Conservation (phyloP, 768 basidiomycete genomes). For the Mycena epipterygia region DNA sequence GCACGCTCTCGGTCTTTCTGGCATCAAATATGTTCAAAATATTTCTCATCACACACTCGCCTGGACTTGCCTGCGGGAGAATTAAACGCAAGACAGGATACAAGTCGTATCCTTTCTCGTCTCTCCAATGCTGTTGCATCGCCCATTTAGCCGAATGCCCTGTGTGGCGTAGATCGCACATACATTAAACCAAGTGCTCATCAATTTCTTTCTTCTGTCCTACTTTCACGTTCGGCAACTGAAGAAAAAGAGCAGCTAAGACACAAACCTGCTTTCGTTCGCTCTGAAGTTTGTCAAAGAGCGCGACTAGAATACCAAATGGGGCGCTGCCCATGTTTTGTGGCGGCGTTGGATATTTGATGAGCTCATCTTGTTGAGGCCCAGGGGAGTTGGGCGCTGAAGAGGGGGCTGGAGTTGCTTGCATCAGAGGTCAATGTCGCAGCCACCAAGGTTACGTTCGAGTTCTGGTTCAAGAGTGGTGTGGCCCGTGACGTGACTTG, state of each 20-base stretch:
- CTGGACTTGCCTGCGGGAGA: conserved; percentile 80
- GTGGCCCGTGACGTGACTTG: neutral
- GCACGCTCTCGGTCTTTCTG: conserved; percentile 96
- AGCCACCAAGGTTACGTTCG: neutral
- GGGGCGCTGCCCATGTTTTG: conserved; percentile 78
- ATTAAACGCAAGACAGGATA: conserved; percentile 92
- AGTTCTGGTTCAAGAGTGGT: neutral
- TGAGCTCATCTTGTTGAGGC: conserved; percentile 44
- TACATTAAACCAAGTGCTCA: conserved; percentile 89
- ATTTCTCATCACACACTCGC: conserved; percentile 4
- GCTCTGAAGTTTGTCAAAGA: conserved; percentile 82
- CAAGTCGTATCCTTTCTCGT: conserved; percentile 87
- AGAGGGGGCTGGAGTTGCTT: conserved; percentile 78
- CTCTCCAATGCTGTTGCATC: conserved; percentile 81
- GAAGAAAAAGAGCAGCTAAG: neutral
- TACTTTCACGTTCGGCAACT: conserved; percentile 72
- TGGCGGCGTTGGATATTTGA: conserved; percentile 67
- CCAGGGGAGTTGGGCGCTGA: conserved; percentile 65
- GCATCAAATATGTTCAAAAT: neutral
- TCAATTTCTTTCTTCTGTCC: conserved; percentile 76
- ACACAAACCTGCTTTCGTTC: conserved; percentile 69
- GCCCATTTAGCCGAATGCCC: conserved; percentile 29
- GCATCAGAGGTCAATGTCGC: conserved; percentile 56
- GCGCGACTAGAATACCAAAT: conserved; percentile 73
- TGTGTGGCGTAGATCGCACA: conserved; percentile 41